Percentiles rank a stretch among this genome's conserved stretches.
Evolutionary conservation across 768 basidiomycete genomes (phyloP).

Genomic region (Rhodotorula babjevae): DNA sequence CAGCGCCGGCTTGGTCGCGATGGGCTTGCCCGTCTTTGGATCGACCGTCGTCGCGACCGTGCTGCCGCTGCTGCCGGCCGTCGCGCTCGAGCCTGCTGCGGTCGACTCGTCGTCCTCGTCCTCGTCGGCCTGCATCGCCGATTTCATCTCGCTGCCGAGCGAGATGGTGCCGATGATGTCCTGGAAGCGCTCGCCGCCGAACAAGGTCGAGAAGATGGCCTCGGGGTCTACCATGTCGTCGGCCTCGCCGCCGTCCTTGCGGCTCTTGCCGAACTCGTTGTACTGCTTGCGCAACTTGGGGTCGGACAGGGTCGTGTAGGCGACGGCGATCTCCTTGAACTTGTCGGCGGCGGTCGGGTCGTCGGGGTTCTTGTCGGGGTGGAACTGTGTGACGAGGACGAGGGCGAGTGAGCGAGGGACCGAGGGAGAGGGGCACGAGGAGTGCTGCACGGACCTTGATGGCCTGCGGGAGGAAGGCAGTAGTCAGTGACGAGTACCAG

Average conservation of each 20-base stretch:
- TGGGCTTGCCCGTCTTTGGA: background rate
- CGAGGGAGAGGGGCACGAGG: slow-evolving; percentile 51
- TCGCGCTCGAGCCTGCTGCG: background rate
- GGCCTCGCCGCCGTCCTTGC: slow-evolving; percentile 68
- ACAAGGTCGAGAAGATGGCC: slow-evolving; percentile 62
- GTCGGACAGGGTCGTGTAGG: slow-evolving; percentile 48
- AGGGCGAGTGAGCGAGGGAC: background rate
- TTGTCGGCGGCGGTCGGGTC: slow-evolving; percentile 74
- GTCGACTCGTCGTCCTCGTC: slow-evolving; percentile 14
- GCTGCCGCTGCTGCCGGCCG: background rate
- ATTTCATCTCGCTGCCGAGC: slow-evolving; percentile 85
- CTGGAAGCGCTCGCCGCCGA: slow-evolving; percentile 57
- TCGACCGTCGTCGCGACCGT: background rate
- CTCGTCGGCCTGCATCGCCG: slow-evolving; percentile 76
- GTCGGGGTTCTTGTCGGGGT: slow-evolving; percentile 78
- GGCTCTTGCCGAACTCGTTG: slow-evolving; percentile 67
- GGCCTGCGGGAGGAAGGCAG: slow-evolving; percentile 57
- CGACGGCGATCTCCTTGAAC: slow-evolving; percentile 68
- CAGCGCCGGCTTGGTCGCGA: slow-evolving; percentile 33
- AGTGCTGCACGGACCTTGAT: slow-evolving; percentile 57
- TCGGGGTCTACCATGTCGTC: slow-evolving; percentile 79
- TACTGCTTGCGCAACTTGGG: slow-evolving; percentile 66
- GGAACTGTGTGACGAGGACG: slow-evolving; percentile 2
- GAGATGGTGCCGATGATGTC: slow-evolving; percentile 86
- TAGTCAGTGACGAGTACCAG: background rate